Percentiles rank a stretch among this genome's conserved stretches.
These are phyloP conservation scores for Trametes cinnabarina DNA, from an alignment of 768 basidiomycete genomes.

Conservation along the genomic window DNA sequence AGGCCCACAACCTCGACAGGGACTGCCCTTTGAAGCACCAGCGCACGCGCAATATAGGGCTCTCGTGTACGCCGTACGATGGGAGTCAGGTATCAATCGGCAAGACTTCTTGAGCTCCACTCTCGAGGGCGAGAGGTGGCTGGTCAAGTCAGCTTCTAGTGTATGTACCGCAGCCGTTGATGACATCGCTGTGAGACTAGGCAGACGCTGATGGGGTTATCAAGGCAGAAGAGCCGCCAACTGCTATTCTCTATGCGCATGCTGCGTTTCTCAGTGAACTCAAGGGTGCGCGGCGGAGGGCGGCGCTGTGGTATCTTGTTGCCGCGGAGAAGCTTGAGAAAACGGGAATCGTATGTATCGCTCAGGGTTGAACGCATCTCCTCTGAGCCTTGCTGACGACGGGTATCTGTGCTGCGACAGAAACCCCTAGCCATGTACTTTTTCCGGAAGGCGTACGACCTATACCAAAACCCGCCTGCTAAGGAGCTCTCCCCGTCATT, in stretches of 20 bases:
- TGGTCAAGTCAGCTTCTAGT: conserved; percentile 81
- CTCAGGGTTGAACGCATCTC: not conserved
- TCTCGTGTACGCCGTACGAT: conserved; percentile 67
- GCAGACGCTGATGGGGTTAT: conserved; percentile 23
- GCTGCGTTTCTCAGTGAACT: conserved; percentile 68
- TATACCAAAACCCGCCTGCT: conserved; percentile 49
- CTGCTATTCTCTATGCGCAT: conserved; percentile 77
- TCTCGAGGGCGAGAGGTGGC: conserved; percentile 80
- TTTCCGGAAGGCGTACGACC: conserved; percentile 64
- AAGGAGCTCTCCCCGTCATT: conserved; percentile 77
- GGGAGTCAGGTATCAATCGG: conserved; percentile 64
- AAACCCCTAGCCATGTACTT: conserved; percentile 87
- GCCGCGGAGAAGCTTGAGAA: conserved; percentile 80
- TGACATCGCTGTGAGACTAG: no score
- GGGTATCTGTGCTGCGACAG: conserved; percentile 35
- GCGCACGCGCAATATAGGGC: conserved; percentile 69
- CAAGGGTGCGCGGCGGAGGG: conserved; percentile 56
- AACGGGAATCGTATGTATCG: conserved; percentile 69
- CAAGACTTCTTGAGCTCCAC: conserved; percentile 55
- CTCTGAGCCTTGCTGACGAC: not conserved
- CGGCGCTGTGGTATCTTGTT: conserved; percentile 75
- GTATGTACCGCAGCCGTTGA: conserved; percentile 42
- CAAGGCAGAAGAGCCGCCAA: conserved; percentile 80
- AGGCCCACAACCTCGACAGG: conserved; percentile 33
- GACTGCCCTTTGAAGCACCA: conserved; percentile 41